Evolutionary conservation across 192 early-diverging fungal species (phyloP).

Genomic region (Coemansia sp.): DNA sequence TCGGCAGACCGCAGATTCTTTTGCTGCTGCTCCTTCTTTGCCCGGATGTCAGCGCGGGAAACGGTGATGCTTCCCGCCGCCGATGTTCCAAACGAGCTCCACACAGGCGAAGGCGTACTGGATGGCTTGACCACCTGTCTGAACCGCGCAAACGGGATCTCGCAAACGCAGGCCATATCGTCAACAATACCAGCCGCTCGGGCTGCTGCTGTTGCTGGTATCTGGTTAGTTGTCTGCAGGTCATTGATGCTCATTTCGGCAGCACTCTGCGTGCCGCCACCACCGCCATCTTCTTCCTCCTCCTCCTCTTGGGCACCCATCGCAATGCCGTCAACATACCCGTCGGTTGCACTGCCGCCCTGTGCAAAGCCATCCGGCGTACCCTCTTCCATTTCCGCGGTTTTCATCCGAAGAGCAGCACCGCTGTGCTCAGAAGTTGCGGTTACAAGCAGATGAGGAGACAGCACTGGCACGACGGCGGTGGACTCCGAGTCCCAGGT

Average conservation of each 20-base stretch:
- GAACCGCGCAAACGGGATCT: slow-evolving; percentile 21
- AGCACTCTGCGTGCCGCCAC: not conserved
- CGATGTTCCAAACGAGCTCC: slow-evolving; percentile 23
- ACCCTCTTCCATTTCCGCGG: not conserved
- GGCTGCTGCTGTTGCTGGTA: not conserved
- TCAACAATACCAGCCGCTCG: not conserved
- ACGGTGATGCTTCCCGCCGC: slow-evolving; percentile 18
- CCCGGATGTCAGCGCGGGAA: slow-evolving; percentile 13
- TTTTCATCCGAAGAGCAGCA: not conserved
- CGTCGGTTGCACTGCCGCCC: not conserved
- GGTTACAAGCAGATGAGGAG: too few species aligned
- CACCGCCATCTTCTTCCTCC: not conserved
- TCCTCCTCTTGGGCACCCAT: not conserved
- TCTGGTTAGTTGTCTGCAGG: not conserved
- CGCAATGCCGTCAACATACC: not conserved
- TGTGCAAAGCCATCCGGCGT: not conserved
- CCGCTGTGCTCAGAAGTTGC: not conserved
- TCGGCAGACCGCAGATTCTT: not conserved
- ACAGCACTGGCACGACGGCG: not conserved
- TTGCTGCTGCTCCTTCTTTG: slow-evolving; percentile 4
- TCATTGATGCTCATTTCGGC: not conserved
- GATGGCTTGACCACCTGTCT: slow-evolving; percentile 5
- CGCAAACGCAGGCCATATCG: slow-evolving; percentile 1
- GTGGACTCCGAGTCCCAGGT: not conserved
- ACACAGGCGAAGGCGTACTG: slow-evolving; percentile 4